A percentile compares a stretch with the other conserved stretches of the same genome.
Evolutionary conservation across 305 asterid genomes (phyloP).

Genomic region (Stenogyne calaminthoides): DNA sequence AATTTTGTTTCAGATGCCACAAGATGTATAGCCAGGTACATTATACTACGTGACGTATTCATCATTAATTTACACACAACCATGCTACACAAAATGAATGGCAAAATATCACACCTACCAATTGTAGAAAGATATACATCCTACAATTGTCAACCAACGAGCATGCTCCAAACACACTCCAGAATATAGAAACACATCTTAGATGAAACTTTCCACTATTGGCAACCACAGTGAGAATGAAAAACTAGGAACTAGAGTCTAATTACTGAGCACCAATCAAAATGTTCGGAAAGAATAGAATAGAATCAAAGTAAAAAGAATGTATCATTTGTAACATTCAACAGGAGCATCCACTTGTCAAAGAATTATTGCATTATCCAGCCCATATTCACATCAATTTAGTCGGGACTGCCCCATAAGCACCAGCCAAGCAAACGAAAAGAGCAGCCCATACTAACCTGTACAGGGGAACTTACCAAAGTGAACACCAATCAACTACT

Average conservation of each 20-base stretch:
- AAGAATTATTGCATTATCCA: conserved; percentile 32
- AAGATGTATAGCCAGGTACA: not conserved
- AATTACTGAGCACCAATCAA: conserved; percentile 16
- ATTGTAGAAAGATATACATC: not conserved
- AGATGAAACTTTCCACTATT: not conserved
- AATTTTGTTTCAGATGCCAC: not conserved
- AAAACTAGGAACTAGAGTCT: not conserved
- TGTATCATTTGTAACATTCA: conserved; percentile 25
- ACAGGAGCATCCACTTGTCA: conserved; percentile 29
- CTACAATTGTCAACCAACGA: not conserved
- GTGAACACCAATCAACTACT: conserved; percentile 6
- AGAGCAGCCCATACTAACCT: conserved; percentile 34
- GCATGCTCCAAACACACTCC: not conserved
- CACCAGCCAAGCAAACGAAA: conserved; percentile 26
- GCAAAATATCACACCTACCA: not conserved
- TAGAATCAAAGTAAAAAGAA: conserved; percentile 22
- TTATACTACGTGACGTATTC: not conserved
- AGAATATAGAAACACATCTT: not conserved
- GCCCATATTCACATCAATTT: conserved; percentile 43
- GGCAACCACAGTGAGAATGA: conserved; percentile 11
- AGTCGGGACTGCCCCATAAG: conserved; percentile 18
- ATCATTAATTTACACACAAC: not conserved
- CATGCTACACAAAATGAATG: not conserved
- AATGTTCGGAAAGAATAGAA: conserved; percentile 16
- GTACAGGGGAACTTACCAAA: conserved; percentile 35